Evolutionary conservation across 345 rosid genomes (phyloP).

Genomic region (Rubroshorea leprosula): DNA sequence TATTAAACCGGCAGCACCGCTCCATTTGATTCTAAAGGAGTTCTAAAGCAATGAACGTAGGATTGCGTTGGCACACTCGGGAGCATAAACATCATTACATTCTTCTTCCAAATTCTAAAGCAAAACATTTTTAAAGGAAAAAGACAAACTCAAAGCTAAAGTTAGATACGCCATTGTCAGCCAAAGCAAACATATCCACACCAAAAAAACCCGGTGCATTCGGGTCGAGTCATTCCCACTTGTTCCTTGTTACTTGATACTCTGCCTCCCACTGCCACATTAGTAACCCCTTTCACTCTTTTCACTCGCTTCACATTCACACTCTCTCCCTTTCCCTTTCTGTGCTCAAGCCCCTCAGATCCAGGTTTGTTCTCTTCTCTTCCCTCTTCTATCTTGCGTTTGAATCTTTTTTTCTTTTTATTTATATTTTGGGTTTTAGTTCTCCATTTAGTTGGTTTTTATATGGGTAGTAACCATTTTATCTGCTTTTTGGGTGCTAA

Average conservation of each 20-base stretch:
- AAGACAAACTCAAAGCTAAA: neutral
- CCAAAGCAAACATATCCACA: neutral
- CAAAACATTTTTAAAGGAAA: neutral
- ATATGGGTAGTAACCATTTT: slow-evolving; percentile 3
- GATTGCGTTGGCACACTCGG: slow-evolving; percentile 9
- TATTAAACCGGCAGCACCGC: no score
- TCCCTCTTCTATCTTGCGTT: slow-evolving; percentile 3
- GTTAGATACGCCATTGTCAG: neutral
- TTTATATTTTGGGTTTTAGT: no score
- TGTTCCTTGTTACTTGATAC: neutral
- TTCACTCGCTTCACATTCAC: slow-evolving; percentile 11
- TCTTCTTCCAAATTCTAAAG: neutral
- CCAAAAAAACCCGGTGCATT: slow-evolving; percentile 8
- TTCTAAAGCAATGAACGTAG: neutral
- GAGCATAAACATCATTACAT: slow-evolving; percentile 9
- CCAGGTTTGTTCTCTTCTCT: slow-evolving; percentile 47
- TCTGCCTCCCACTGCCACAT: neutral
- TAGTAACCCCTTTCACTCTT: slow-evolving; percentile 2
- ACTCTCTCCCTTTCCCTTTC: slow-evolving; percentile 13
- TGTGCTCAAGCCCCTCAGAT: slow-evolving; percentile 31
- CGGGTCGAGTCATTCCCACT: slow-evolving; percentile 18
- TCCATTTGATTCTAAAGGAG: no score
- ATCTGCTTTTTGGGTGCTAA: slow-evolving; percentile 18
- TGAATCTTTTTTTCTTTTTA: neutral
- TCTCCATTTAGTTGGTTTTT: slow-evolving; percentile 8